Base-by-base conservation (phyloP, 1,284 basidiomycete genomes). In the Microbotryum silenes-acaulis region DNA sequence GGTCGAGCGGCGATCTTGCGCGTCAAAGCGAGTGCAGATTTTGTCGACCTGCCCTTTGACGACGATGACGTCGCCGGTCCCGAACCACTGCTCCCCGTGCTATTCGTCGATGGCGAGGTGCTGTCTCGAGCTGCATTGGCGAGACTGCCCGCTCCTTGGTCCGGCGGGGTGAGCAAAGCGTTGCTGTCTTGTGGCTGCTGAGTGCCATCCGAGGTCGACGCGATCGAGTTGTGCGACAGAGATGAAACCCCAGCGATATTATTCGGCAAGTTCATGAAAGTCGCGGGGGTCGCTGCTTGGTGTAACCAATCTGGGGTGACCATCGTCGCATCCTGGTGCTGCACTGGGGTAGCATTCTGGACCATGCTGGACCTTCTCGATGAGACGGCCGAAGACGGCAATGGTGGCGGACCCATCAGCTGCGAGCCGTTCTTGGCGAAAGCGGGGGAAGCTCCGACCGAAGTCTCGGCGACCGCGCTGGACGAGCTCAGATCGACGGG, bases 251-350 rank as follows among this genome's bases (percentile, higher is more conserved):
- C 37, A 10, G 37, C 53, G 33, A 68, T 58, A 33, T 63, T 61
- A 51, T 51, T 53, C 2, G 66, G 44, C 21, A 72, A 52, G 54
- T 70, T 71, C 71, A 72, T 71, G 51, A 72, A 65, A 4, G 64
- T 59, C 1, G 71, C 68, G 3, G 71, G 71, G 8, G 71, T 72
- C 29, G 70, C 60, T 8, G 70, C 37, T 42, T 42, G 68, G 46
- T 55, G 54, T 23, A 64, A 20, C 58, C 59, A 37, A 25, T 9
- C 33, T 53, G 51, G n/a, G 45, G 18, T 45, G 49, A n/a, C 44
- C 50, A 23, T 16, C 16, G 16, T 42, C 16, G 37, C 37, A 16
- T 42, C 37, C 16, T 42, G 37, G 10, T 42, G 37, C 12, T 12
- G 37, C 12, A 42, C 37, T 5, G 37, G 37, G 16, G 37, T 4